Evolutionary conservation across 129 eudicot species (phyloP).

Genomic region (Scalesia atractyloides): DNA sequence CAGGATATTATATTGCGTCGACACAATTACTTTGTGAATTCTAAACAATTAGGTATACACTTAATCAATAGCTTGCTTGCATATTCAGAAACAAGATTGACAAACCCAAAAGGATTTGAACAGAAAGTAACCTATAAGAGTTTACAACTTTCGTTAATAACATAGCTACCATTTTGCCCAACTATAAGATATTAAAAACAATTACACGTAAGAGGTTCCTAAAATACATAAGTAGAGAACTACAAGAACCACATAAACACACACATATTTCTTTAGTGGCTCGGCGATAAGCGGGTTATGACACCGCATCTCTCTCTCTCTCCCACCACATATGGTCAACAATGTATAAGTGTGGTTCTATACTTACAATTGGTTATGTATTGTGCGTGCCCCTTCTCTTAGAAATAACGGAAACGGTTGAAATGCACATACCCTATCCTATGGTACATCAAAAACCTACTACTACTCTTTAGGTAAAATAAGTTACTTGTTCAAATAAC

Average conservation of each 20-base stretch:
- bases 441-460: too few species aligned
- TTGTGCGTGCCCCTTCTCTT: too few species aligned
- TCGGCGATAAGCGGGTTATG: too few species aligned
- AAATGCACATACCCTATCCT: too few species aligned
- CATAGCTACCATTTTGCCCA: not conserved
- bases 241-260: not conserved
- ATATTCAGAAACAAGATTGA: not conserved
- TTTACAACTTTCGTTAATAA: not conserved
- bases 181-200: not conserved
- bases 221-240: not conserved
- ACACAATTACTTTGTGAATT: not conserved
- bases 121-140: not conserved
- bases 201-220: not conserved
- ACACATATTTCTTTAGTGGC: not conserved
- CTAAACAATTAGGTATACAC: not conserved
- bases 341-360: too few species aligned
- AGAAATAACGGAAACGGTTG: too few species aligned
- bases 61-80: not conserved
- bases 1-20: not conserved
- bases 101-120: not conserved
- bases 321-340: too few species aligned
- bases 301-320: too few species aligned
- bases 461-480: too few species aligned
- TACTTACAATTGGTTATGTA: too few species aligned
- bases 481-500: too few species aligned